phyloP scores from a whole-genome alignment of 495 filamentous ascomycete genomes.

The Penicillium longicatenatum region DNA sequence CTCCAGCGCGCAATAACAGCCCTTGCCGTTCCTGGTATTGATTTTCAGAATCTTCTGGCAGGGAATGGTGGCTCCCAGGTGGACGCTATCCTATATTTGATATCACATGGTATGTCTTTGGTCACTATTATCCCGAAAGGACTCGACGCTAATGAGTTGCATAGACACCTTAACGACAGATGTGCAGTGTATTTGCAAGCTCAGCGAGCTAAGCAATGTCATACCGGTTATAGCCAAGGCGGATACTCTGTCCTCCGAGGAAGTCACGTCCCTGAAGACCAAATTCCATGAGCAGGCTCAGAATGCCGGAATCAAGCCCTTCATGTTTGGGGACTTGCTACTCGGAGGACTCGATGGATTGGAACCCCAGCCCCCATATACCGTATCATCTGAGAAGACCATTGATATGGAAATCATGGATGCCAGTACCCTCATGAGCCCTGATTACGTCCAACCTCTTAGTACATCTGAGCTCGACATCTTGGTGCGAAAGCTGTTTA shows the following conservation, averaged over 20 bases:
- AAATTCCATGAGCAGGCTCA: slow-evolving; percentile 55
- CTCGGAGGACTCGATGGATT: slow-evolving; percentile 28
- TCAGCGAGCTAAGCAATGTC: slow-evolving; percentile 81
- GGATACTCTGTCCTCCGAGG: slow-evolving; percentile 63
- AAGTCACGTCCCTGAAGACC: slow-evolving; percentile 63
- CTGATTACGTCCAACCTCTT: slow-evolving; percentile 88
- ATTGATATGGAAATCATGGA: slow-evolving; percentile 91
- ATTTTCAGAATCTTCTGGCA: slow-evolving; percentile 78
- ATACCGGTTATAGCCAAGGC: slow-evolving; percentile 81
- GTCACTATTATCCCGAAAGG: neutral
- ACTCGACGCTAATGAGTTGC: neutral
- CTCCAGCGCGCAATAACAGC: slow-evolving; percentile 64
- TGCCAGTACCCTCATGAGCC: slow-evolving; percentile 90
- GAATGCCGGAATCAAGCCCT: slow-evolving; percentile 62
- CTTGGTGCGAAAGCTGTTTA: slow-evolving; percentile 75
- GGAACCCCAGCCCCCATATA: slow-evolving; percentile 58
- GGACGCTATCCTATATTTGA: slow-evolving; percentile 83
- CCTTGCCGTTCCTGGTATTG: slow-evolving; percentile 62
- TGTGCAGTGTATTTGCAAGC: slow-evolving; percentile 71
- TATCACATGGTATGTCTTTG: slow-evolving; percentile 60
- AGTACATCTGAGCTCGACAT: slow-evolving; percentile 70
- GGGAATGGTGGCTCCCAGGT: slow-evolving; percentile 88
- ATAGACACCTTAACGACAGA: slow-evolving; percentile 72
- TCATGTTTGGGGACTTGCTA: slow-evolving; percentile 59
- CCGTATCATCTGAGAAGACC: slow-evolving; percentile 76